Conservation (phyloP, 768 basidiomycete genomes). For the Podaxis carcinomalis region DNA sequence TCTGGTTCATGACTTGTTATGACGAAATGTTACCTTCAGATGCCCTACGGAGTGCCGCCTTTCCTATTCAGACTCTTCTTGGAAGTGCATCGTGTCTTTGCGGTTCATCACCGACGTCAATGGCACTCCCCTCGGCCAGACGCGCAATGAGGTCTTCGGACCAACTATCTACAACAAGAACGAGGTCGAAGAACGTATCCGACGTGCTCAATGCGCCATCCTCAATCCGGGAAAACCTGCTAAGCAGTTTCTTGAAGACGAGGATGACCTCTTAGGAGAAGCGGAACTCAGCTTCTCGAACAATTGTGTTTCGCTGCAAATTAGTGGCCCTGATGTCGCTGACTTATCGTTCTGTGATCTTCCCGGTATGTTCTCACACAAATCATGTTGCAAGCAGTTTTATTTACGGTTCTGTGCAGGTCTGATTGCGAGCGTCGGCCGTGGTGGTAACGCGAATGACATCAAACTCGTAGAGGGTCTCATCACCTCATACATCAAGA, state of each 20-base stretch:
- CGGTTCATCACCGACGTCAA: constrained; percentile 37
- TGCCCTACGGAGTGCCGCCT: constrained; percentile 59
- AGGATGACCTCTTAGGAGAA: constrained; percentile 17
- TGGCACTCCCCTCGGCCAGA: constrained; percentile 34
- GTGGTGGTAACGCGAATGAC: constrained; percentile 46
- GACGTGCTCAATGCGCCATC: constrained; percentile 62
- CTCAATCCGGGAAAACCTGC: constrained; percentile 45
- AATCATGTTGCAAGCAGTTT: neutral
- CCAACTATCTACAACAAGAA: constrained; percentile 42
- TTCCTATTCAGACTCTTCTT: constrained; percentile 31
- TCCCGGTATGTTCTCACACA: constrained; percentile 35
- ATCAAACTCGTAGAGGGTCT: constrained; percentile 59
- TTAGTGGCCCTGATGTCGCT: constrained; percentile 54
- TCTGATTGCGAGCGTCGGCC: constrained; percentile 53
- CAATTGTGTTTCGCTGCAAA: constrained; percentile 54
- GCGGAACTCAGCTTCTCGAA: constrained; percentile 41
- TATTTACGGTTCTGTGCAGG: constrained; percentile 27
- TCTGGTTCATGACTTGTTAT: neutral
- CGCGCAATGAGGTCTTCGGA: constrained; percentile 41
- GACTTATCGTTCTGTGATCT: constrained; percentile 66
- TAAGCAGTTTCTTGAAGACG: constrained; percentile 33
- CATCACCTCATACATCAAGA: constrained; percentile 54
- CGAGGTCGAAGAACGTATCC: constrained; percentile 62
- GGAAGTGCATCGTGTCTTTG: constrained; percentile 50
- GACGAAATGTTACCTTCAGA: constrained; percentile 22